A percentile compares a stretch with the other conserved stretches of the same genome.
phyloP scores from a whole-genome alignment of 225 moss, liverwort and hornwort species.

The Ulota crispa region DNA sequence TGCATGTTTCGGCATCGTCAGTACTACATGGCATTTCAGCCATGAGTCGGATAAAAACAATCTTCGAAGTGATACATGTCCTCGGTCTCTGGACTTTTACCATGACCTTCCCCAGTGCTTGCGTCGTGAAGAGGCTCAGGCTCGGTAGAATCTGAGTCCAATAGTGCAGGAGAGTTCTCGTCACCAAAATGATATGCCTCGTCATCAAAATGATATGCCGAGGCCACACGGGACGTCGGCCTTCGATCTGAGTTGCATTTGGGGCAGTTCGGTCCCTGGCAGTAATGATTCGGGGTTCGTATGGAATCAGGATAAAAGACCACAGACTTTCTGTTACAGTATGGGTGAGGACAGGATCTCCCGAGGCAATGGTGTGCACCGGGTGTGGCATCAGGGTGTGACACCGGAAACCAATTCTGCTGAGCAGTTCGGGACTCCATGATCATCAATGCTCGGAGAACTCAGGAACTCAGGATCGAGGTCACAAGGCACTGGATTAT shows the following conservation, averaged over 20 bases:
- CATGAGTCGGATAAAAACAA: not conserved
- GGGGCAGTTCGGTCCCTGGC: not conserved
- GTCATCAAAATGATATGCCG: not conserved
- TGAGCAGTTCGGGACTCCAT: slow-evolving; percentile 10
- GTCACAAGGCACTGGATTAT: not conserved
- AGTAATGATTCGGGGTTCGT: not conserved
- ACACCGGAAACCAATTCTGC: not conserved
- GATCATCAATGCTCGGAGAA: not conserved
- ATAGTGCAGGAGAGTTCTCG: not conserved
- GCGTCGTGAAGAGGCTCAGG: slow-evolving; percentile 4
- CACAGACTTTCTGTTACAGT: slow-evolving; percentile 1
- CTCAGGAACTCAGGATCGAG: not conserved
- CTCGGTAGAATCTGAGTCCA: not conserved
- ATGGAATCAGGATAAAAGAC: not conserved
- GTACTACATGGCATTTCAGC: not conserved
- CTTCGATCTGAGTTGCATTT: not conserved
- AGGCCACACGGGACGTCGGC: not conserved
- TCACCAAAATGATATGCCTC: not conserved
- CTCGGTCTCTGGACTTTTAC: not conserved
- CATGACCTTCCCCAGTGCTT: not conserved
- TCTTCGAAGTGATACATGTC: not conserved
- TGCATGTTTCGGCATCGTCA: not conserved
- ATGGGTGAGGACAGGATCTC: not conserved
- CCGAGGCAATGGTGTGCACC: slow-evolving; percentile 19
- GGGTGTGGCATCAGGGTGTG: slow-evolving; percentile 3